Conservation (phyloP, 208 protist species). For the Trichomonas tenax region DNA sequence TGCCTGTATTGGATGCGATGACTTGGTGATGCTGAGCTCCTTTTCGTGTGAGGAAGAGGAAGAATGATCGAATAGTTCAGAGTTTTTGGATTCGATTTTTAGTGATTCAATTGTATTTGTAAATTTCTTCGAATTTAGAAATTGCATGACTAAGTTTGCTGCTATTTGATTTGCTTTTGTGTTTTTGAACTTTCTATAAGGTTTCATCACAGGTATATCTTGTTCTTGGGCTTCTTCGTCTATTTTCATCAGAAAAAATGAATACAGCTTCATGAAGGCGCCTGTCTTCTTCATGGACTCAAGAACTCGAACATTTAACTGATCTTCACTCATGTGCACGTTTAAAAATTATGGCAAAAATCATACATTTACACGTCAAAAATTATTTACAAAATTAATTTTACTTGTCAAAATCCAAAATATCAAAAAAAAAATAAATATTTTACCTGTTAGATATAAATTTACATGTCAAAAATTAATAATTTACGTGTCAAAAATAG, state of each 20-base stretch:
- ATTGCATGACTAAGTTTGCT: not conserved
- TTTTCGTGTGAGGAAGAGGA: not conserved
- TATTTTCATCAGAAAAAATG: not conserved
- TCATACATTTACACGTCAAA: too few relatives aligned
- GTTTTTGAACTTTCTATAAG: not conserved
- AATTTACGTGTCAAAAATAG: too few relatives aligned
- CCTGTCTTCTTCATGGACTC: not conserved
- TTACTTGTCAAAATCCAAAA: too few relatives aligned
- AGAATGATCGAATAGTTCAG: not conserved
- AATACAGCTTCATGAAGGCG: not conserved
- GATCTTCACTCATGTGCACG: not conserved
- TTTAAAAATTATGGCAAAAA: not conserved
- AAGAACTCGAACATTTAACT: not conserved
- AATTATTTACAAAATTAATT: too few relatives aligned
- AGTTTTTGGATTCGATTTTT: not conserved
- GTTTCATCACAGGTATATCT: not conserved
- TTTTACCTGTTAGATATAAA: too few relatives aligned
- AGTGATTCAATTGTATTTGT: not conserved
- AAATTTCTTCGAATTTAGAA: not conserved
- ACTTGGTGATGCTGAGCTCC: not conserved
- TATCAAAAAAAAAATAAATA: too few relatives aligned
- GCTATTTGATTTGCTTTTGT: not conserved
- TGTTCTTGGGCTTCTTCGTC: not conserved
- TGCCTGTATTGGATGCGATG: not conserved
- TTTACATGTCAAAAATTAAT: too few relatives aligned